Percentiles rank a stretch among this genome's conserved stretches.
phyloP scores from a whole-genome alignment of 306 rosid species.

The Canavalia gladiata region DNA sequence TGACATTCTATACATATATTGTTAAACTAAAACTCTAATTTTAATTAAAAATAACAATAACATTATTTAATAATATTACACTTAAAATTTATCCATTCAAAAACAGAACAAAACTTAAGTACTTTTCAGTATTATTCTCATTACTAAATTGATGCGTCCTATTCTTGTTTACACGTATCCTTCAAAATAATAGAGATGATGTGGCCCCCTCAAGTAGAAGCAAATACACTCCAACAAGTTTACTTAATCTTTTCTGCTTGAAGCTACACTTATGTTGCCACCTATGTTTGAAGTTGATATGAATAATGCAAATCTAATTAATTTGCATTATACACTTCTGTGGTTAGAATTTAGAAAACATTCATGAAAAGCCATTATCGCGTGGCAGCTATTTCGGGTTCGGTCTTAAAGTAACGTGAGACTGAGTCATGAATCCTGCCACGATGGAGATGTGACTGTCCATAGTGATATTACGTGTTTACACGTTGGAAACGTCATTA shows the following conservation, averaged over 20 bases:
- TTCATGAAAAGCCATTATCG: neutral
- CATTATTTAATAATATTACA: too few relatives aligned
- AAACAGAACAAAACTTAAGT: too few relatives aligned
- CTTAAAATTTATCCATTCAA: too few relatives aligned
- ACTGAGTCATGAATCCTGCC: neutral
- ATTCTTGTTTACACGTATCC: too few relatives aligned
- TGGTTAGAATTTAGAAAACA: slow-evolving; percentile 3
- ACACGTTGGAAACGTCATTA: slow-evolving; percentile 15
- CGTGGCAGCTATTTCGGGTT: slow-evolving; percentile 28
- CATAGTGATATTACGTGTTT: slow-evolving; percentile 17
- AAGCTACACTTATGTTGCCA: slow-evolving; percentile 1
- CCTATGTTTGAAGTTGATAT: slow-evolving; percentile 25
- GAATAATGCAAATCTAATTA: slow-evolving; percentile 5
- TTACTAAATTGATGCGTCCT: too few relatives aligned
- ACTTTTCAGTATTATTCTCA: too few relatives aligned
- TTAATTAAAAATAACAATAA: too few relatives aligned
- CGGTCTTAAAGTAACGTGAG: neutral
- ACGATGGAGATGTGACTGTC: slow-evolving; percentile 22
- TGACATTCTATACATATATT: too few relatives aligned
- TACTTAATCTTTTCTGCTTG: neutral
- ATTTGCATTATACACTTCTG: slow-evolving; percentile 19
- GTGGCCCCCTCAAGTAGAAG: neutral
- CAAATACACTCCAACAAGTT: neutral
- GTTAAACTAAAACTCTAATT: too few relatives aligned
- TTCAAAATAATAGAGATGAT: neutral